Base-by-base conservation (phyloP, 2,329 filamentous ascomycete species). In the Emydomyces testavorans region DNA sequence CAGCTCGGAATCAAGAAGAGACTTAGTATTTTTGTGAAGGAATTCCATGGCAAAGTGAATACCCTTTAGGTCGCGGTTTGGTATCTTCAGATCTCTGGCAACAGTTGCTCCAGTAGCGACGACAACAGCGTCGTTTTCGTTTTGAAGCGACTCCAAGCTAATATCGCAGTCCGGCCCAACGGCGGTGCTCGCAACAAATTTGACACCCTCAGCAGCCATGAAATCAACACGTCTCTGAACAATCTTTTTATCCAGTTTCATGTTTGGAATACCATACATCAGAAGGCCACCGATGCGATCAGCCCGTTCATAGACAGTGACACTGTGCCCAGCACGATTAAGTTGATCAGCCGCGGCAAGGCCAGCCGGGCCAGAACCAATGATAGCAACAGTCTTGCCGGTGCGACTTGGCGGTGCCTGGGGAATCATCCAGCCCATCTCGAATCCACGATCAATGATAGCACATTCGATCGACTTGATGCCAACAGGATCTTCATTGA, bases 381-480 rank as follows among this genome's bases (percentile, higher is more conserved):
- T 85, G 58, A 96, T 73, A 51, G 88, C 88, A 54, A 95, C 72
- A 37, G 73, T 89, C 77, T 94, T 94, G 64, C 88, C 88, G 53
- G 84, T 92, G 55, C 89, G 87, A 52, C 79, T 75, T 65, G 82
- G 68, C 4, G 90, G 89, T 46, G 83, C 83, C 3, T 72, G 73
- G 54, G 90, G 89, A 16, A 94, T 73, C 85, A 96, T 94, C 90
- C 90, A 96, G 54, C 90, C 90, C 86, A 85, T 93, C 65, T 95
- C 89, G 62, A 95, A 96, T 39, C 90, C 90, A 56, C 90, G 86
- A 63, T 96, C 90, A 56, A 96, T 95, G 63, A 96, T 95, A 53
- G 90, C 90, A 63, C 90, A 95, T 65, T 96, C 90, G 53, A 96
- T 94, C 0, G 87, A 94, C 74, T 96, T 96, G 75, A 96, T 96